Conservation (phyloP, 441 rosid genomes). For the Cnidoscolus chayamansa region DNA sequence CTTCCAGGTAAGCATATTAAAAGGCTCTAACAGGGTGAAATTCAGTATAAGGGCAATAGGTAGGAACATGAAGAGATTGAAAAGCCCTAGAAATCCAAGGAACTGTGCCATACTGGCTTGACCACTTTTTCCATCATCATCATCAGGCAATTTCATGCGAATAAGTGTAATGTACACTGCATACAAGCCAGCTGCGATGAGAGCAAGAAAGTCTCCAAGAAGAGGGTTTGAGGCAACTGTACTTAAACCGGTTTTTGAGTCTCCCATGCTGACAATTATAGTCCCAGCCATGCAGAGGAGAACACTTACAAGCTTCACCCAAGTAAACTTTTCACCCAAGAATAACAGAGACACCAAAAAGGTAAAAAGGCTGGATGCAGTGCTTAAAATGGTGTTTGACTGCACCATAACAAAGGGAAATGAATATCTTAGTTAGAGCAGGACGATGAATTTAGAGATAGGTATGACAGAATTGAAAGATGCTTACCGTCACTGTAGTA, state of each 20-base stretch:
- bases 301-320: slow-evolving; percentile 84
- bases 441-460: slow-evolving; percentile 6
- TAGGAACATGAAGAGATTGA: slow-evolving; percentile 71
- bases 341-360: slow-evolving; percentile 71
- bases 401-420: slow-evolving; percentile 36
- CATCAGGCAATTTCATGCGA: slow-evolving; percentile 62
- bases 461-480: slow-evolving; percentile 13
- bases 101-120: slow-evolving; percentile 84
- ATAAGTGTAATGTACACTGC: slow-evolving; percentile 87
- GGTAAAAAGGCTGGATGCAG: slow-evolving; percentile 85
- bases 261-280: slow-evolving; percentile 81
- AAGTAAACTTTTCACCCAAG: slow-evolving; percentile 83
- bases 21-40: slow-evolving; percentile 68
- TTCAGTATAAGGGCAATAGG: slow-evolving; percentile 70
- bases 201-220: slow-evolving; percentile 78
- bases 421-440: slow-evolving; percentile 7
- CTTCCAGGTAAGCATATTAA: slow-evolving; percentile 52
- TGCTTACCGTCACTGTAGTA: slow-evolving; percentile 81
- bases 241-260: slow-evolving; percentile 46
- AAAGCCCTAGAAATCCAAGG: slow-evolving; percentile 88
- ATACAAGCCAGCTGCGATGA: slow-evolving; percentile 70
- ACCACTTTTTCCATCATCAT: slow-evolving; percentile 69
- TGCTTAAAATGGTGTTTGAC: slow-evolving; percentile 95
- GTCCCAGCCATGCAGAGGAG: slow-evolving; percentile 95
- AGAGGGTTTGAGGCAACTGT: slow-evolving; percentile 60